phyloP scores from a whole-genome alignment of 139 green algal genomes.

The Asterochloris erici region DNA sequence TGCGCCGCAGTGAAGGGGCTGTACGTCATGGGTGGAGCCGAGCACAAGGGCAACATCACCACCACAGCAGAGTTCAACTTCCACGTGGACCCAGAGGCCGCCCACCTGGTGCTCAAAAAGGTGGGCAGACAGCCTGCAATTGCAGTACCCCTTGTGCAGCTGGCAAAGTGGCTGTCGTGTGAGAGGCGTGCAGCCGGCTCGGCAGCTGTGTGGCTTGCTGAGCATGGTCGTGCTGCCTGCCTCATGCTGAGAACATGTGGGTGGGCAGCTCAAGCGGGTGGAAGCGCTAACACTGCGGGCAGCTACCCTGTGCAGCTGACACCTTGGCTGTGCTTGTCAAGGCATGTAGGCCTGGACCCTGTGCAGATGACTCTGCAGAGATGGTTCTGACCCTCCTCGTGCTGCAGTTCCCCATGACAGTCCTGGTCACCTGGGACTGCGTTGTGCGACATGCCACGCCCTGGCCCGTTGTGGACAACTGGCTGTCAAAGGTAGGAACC shows the following conservation, averaged over 20 bases:
- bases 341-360: no score
- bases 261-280: background rate
- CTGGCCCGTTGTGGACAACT: conserved; percentile 22
- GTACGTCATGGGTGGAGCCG: conserved; percentile 37
- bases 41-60: conserved; percentile 28
- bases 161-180: background rate
- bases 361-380: background rate
- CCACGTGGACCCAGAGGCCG: conserved; percentile 37
- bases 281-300: background rate
- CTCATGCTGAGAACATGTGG: background rate
- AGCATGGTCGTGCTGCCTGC: background rate
- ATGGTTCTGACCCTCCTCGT: background rate
- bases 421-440: conserved; percentile 24
- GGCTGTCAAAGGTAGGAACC: conserved; percentile 20
- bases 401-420: conserved; percentile 3
- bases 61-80: conserved; percentile 42
- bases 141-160: background rate
- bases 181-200: background rate
- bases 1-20: conserved; percentile 21
- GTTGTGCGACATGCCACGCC: conserved; percentile 23
- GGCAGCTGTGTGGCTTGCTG: background rate
- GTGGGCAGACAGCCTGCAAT: background rate
- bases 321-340: no score
- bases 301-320: no score
- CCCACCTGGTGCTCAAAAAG: conserved; percentile 36